Conservation (phyloP, 306 rosid species). For the Benincasa hispida region DNA sequence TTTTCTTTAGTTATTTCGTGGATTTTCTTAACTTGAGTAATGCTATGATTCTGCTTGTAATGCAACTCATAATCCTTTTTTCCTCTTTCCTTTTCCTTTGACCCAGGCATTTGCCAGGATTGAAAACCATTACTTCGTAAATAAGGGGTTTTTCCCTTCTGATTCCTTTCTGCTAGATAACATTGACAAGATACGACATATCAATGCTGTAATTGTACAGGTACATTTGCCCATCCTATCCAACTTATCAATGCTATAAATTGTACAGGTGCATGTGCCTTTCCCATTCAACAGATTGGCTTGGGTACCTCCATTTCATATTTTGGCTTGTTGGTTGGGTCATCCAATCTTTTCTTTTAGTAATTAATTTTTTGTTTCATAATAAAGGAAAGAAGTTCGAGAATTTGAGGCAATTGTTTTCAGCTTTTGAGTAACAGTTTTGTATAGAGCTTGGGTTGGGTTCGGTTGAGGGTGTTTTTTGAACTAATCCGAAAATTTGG, state of each 20-base stretch:
- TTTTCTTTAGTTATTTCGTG: background rate
- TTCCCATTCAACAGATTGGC: background rate
- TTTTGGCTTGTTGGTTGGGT: background rate
- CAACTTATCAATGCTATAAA: constrained; percentile 48
- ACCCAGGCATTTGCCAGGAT: constrained; percentile 95
- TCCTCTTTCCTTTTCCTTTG: constrained; percentile 3
- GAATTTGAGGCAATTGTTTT: background rate
- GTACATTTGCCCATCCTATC: constrained; percentile 19
- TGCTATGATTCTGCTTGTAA: constrained; percentile 8
- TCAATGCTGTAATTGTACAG: constrained; percentile 73
- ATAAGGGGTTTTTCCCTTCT: constrained; percentile 73
- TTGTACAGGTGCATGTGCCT: constrained; percentile 51
- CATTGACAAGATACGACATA: constrained; percentile 73
- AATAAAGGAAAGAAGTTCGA: background rate
- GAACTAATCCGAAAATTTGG: no score
- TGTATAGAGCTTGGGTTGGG: no score
- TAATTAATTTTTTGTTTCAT: background rate
- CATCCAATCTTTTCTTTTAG: background rate
- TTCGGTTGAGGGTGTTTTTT: no score
- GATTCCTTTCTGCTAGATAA: constrained; percentile 74
- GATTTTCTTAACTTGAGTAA: background rate
- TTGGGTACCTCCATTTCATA: background rate
- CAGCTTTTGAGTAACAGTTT: background rate
- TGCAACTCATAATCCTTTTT: background rate
- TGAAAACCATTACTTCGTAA: constrained; percentile 82